Evolutionary conservation across 164 flowering plant genomes (phyloP), one percentile per base, ranked within the genome.

Genomic region (Kingdonia uniflora): DNA sequence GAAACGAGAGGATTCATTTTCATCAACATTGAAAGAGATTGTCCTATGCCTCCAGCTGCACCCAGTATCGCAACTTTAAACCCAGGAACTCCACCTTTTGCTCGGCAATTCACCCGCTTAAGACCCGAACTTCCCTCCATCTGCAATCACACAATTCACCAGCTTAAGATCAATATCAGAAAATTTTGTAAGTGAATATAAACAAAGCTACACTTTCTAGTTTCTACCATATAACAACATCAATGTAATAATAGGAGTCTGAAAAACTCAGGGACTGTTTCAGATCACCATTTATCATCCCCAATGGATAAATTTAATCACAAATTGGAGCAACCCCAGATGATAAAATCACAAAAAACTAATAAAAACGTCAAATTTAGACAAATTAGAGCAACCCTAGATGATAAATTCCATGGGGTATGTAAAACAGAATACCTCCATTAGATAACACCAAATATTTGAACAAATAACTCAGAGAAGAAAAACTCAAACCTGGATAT

Each of bases 11-110:
- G 99, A 45, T 89, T 86, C 85, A 89, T 89, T 81, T 94, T 94
- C 95, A 89, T 84, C 67, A 94, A 64, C 95, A 94, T 10, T 0
- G 99, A 72, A 16, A 94, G 76, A 38, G 99, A 87, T 66, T 94
- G 99, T 6, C 97, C 99, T 21, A 94, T 94, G 25, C 99, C 95
- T 16, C 99, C 99, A 20, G 97, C 85, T 25, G 99, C 99, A 35
- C 99, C 97, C 65, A 94, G 51, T 15, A 94, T 74, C 0, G 96
- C 96, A 4, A 94, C 99, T 56, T 81, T 88, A 76, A 84, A 92
- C 39, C 99, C 97, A 0, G 95, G 70, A 1, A 89, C 76, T 13
- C 82, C 99, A 1, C 99, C 99, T 71, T 92, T 86, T 2, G 95
- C 94, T 46, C 97, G 69, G 76, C 99, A 92, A 59, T 71, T 74